These are phyloP conservation scores for Diutina ranongensis DNA, from an alignment of 1,139 yeast species.

Conservation along the genomic window DNA sequence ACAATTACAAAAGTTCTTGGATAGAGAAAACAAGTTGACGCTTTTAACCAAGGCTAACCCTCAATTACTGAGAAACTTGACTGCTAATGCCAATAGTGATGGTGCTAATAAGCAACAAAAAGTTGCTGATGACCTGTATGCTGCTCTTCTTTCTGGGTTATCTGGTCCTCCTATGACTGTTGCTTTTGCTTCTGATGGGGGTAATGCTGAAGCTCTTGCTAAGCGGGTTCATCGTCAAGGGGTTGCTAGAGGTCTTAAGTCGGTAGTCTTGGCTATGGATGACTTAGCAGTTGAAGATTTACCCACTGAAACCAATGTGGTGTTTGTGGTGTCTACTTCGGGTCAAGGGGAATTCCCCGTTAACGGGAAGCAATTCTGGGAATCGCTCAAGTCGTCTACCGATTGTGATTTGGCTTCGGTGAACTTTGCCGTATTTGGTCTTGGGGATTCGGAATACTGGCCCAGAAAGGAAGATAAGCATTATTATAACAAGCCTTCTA, in stretches of 20 bases:
- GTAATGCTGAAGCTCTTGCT: conserved; percentile 79
- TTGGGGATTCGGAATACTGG: conserved; percentile 95
- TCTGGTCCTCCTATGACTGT: conserved; percentile 90
- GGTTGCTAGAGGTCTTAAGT: conserved; percentile 73
- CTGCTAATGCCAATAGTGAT: conserved; percentile 41
- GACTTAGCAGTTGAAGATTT: conserved; percentile 74
- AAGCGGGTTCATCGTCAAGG: conserved; percentile 79
- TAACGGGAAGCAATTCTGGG: conserved; percentile 91
- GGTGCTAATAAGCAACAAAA: conserved; percentile 50
- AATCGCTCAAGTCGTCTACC: conserved; percentile 53
- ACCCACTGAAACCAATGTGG: conserved; percentile 69
- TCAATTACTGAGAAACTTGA: conserved; percentile 63
- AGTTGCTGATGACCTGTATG: conserved; percentile 70
- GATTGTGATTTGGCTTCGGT: conserved; percentile 65
- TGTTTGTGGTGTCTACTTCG: conserved; percentile 79
- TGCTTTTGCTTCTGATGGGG: conserved; percentile 93
- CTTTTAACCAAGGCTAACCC: conserved; percentile 65
- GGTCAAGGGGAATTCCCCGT: conserved; percentile 98
- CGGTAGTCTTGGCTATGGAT: conserved; percentile 72
- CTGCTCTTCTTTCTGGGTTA: conserved; percentile 68
- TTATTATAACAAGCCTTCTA: conserved; percentile 87
- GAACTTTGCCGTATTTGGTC: conserved; percentile 71
- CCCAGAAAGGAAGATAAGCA: conserved; percentile 93
- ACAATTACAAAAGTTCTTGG: conserved; percentile 69
- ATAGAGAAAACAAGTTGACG: conserved; percentile 80